Evolutionary conservation across 306 rosid species (phyloP).

Genomic region (Elaeagnus macrophylla): DNA sequence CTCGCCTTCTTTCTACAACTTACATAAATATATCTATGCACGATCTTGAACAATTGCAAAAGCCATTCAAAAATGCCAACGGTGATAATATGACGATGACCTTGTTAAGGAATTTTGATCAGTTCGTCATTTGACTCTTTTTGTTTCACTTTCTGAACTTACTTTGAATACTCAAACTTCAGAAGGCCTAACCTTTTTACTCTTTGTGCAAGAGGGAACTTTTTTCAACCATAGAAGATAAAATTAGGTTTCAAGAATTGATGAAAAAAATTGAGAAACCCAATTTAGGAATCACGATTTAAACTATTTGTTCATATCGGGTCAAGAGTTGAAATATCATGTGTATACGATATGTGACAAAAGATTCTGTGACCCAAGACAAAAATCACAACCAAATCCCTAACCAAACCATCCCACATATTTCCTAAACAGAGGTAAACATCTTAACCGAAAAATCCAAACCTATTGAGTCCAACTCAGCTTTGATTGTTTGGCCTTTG

Average conservation of each 20-base stretch:
- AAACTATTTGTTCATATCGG: constrained; percentile 61
- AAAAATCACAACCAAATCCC: constrained; percentile 40
- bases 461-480: constrained; percentile 16
- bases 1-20: constrained; percentile 21
- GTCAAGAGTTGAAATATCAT: constrained; percentile 54
- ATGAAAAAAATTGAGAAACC: constrained; percentile 27
- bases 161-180: constrained; percentile 11
- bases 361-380: constrained; percentile 49
- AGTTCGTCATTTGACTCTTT: constrained; percentile 32
- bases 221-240: constrained; percentile 21
- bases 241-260: constrained; percentile 37
- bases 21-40: constrained; percentile 43
- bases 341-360: constrained; percentile 77
- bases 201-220: constrained; percentile 12
- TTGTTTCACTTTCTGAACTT: constrained; percentile 24
- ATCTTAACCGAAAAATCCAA: constrained; percentile 13
- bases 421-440: constrained; percentile 24
- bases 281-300: constrained; percentile 48
- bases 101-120: constrained; percentile 21
- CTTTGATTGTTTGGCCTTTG: not conserved
- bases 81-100: constrained; percentile 31
- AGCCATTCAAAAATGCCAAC: constrained; percentile 28
- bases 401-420: constrained; percentile 36
- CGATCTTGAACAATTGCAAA: constrained; percentile 42
- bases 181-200: constrained; percentile 17